Percentiles rank a stretch among this genome's conserved stretches.
These are phyloP conservation scores for Thamnidium elegans DNA, from an alignment of 192 early-diverging fungal genomes.

Conservation along the genomic window DNA sequence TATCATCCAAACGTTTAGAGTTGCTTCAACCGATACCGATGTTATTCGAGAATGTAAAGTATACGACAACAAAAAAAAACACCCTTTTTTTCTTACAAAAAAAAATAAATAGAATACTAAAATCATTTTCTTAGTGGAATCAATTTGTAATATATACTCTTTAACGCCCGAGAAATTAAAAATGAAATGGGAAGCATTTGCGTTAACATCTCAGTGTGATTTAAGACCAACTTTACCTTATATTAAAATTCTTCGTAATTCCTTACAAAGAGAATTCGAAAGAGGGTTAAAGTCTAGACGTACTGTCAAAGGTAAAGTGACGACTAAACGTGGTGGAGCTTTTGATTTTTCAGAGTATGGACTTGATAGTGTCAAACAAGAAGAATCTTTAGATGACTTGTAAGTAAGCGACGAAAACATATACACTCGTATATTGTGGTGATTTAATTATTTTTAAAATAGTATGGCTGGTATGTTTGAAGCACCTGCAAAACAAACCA, in stretches of 20 bases:
- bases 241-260: constrained; percentile 18
- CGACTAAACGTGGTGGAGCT: constrained; percentile 1
- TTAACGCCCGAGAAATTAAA: constrained; percentile 21
- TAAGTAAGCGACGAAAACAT: neutral
- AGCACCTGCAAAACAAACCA: neutral
- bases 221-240: constrained; percentile 24
- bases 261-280: constrained; percentile 29
- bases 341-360: constrained; percentile 1
- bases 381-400: constrained; percentile 17
- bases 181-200: constrained; percentile 39
- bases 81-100: neutral
- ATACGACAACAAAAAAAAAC: too few relatives aligned
- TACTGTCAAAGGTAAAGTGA: neutral
- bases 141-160: constrained; percentile 28
- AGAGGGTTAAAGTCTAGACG: constrained; percentile 10
- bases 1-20: too few relatives aligned
- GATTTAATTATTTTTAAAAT: neutral
- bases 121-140: neutral
- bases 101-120: neutral
- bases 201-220: constrained; percentile 6
- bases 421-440: too few relatives aligned
- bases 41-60: too few relatives aligned
- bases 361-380: constrained; percentile 1
- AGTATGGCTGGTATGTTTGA: constrained; percentile 1
- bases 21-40: too few relatives aligned